Evolutionary conservation across 75 land plant species (phyloP), one percentile per base, ranked within the genome.

Genomic region (Picea sitchensis): DNA sequence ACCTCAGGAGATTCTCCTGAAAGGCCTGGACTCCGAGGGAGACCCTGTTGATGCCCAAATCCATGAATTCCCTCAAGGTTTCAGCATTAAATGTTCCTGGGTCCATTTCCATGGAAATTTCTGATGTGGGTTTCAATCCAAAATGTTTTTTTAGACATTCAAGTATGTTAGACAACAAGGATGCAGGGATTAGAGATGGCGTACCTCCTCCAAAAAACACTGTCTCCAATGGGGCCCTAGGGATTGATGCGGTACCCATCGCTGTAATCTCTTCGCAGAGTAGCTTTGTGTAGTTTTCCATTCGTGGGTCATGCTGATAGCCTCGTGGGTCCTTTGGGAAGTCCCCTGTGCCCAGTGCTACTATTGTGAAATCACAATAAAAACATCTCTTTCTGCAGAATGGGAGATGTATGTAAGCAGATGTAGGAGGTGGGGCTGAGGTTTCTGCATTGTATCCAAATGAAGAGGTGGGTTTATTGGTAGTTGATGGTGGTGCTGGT

Each of bases 21-120:
- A 97, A 97, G 7, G 98, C 92, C 80, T 97, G 99, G 62, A 95
- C 98, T 23, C 99, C 99, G 56, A 97, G 81, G n/a, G 99, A 97
- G 73, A 97, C 91, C 73, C 99, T 81, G 51, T 88, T 93, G 79
- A 97, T 86, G 20, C 98, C 98, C 80, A 89, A 82, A 34, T 75
- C 86, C 82, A 87, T 64, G 76, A 93, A 83, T 59, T 86, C 86
- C 60, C 79, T 77, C 85, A 97, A 57, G 7, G 78, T 82, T 57
- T 65, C 65, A 14, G 44, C 65, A 74, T 86, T 91, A 72, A 95
- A 97, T 5, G 99, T 97, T 3, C 99, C 99, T 47, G 98, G 99
- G 62, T 97, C 99, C 93, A 97, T 95, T 79, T 97, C 99, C 77
- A 95, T 97, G 11, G 95, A 91, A 17, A 97, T 82, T 75, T 97